These are phyloP conservation scores for Trichaptum fuscoviolaceum DNA, from an alignment of 768 basidiomycete genomes.

Conservation along the genomic window DNA sequence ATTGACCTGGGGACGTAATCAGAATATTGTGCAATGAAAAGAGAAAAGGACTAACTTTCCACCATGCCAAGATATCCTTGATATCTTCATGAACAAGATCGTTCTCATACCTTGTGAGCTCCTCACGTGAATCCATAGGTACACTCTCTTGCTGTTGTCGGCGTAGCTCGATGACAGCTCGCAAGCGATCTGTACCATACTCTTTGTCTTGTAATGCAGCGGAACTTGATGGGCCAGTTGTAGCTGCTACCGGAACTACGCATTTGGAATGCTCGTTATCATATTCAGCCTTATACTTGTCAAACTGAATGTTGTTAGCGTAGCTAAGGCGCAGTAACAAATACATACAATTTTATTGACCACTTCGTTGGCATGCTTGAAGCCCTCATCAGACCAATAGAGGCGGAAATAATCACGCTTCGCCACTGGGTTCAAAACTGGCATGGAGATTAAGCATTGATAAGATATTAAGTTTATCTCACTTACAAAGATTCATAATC, in stretches of 20 bases:
- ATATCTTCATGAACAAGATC: neutral
- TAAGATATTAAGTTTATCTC: neutral
- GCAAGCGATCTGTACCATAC: neutral
- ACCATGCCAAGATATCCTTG: neutral
- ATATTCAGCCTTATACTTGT: neutral
- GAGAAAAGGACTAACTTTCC: neutral
- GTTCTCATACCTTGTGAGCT: neutral
- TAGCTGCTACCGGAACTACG: neutral
- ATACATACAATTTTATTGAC: neutral
- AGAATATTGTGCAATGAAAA: neutral
- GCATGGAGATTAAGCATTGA: neutral
- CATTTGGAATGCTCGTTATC: neutral
- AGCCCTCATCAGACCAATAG: neutral
- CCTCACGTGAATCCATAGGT: neutral
- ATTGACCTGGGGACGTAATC: conserved; percentile 5
- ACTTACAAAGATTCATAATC: conserved; percentile 2
- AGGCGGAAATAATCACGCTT: neutral
- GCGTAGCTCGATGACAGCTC: neutral
- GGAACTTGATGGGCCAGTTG: neutral
- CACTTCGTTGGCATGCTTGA: neutral
- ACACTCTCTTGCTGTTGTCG: neutral
- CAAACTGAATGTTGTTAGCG: neutral
- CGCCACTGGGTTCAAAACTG: neutral
- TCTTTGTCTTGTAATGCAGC: neutral
- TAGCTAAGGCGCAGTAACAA: too few relatives aligned